phyloP scores from a whole-genome alignment of 306 rosid species.

The Citrullus amarus region DNA sequence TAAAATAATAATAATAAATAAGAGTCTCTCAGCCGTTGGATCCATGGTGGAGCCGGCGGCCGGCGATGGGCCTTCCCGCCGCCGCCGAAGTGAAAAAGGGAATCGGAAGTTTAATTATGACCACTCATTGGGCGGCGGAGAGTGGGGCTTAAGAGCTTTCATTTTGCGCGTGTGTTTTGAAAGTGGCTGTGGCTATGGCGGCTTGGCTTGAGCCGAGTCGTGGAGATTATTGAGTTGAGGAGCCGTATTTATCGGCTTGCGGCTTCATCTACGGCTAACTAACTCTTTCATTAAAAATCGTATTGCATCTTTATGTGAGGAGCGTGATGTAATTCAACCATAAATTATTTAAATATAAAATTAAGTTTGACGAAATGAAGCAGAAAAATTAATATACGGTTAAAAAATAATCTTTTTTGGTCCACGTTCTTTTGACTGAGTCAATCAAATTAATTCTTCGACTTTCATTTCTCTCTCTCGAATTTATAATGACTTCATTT shows the following conservation, averaged over 20 bases:
- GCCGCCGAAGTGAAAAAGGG: conserved; percentile 14
- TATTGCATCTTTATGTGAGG: not conserved
- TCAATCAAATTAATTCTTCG: too few relatives aligned
- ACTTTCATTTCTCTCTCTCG: too few relatives aligned
- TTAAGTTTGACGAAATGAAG: too few relatives aligned
- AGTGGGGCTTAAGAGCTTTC: conserved; percentile 16
- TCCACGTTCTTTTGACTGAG: too few relatives aligned
- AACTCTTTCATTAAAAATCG: not conserved
- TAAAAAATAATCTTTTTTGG: too few relatives aligned
- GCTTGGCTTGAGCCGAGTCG: conserved; percentile 24
- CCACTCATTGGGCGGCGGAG: conserved; percentile 12
- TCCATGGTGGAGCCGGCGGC: conserved; percentile 11
- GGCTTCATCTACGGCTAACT: conserved; percentile 12
- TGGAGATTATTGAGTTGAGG: conserved; percentile 1
- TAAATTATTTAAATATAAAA: too few relatives aligned
- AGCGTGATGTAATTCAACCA: too few relatives aligned
- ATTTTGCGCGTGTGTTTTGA: conserved; percentile 28
- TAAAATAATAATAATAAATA: not conserved
- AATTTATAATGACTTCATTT: too few relatives aligned
- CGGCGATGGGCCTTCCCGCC: conserved; percentile 8
- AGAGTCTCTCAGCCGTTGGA: not conserved
- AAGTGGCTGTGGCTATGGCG: conserved; percentile 10
- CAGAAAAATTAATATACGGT: too few relatives aligned
- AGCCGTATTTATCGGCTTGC: conserved; percentile 12
- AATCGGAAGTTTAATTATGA: conserved; percentile 3